Percentiles rank a stretch among this genome's conserved stretches.
Conservation (phyloP, 176 grass and related monocot genomes). For the Oryza nivara region DNA sequence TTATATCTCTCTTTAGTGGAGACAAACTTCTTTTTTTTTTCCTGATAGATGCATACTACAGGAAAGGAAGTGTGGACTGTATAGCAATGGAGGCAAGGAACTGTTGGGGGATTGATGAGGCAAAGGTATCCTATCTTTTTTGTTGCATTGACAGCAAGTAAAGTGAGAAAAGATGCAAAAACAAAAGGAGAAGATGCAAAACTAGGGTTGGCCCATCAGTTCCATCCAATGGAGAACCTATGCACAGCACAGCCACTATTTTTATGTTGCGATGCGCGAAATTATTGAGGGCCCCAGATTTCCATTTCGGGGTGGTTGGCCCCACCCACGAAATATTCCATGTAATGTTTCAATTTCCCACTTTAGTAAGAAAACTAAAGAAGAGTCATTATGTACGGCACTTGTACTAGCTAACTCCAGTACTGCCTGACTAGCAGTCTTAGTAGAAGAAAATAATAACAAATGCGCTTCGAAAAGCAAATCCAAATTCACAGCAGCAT, state of each 20-base stretch:
- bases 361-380: not conserved
- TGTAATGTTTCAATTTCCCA: not conserved
- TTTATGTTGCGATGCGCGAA: not conserved
- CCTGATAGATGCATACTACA: not conserved
- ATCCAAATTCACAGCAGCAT: not conserved
- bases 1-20: no score
- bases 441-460: not conserved
- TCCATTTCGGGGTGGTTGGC: conserved; percentile 29
- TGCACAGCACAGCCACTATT: not conserved
- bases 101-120: not conserved
- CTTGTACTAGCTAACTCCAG: not conserved
- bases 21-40: no score
- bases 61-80: not conserved
- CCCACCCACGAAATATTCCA: not conserved
- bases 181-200: not conserved
- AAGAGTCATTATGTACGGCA: not conserved
- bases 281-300: conserved; percentile 40
- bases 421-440: not conserved
- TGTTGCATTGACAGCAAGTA: not conserved
- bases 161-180: conserved; percentile 9
- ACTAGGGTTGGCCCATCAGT: not conserved
- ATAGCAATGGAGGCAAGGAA: not conserved
- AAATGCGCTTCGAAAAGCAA: not conserved
- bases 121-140: not conserved
- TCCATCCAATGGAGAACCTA: conserved; percentile 13